phyloP scores from a whole-genome alignment of 129 eudicot genomes.

The Cynara cardunculus region DNA sequence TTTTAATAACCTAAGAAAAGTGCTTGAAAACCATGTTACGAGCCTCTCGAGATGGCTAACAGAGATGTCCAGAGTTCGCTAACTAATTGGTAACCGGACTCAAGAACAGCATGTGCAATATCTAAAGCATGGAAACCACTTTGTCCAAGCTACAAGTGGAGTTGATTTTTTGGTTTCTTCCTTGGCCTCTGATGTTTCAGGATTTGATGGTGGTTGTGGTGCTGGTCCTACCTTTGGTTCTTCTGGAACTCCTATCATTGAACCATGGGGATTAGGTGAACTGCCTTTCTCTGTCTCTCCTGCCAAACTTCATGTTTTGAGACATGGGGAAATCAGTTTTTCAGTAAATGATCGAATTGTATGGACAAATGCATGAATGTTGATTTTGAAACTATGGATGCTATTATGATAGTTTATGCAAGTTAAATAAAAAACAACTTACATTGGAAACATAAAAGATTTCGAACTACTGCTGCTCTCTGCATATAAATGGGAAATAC shows the following conservation, averaged over 20 bases:
- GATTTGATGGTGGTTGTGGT: not conserved
- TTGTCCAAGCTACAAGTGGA: not conserved
- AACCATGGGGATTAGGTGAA: constrained; percentile 12
- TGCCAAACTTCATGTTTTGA: constrained; percentile 23
- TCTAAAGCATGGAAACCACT: constrained; percentile 43
- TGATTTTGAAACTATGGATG: not conserved
- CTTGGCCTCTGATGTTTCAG: constrained; percentile 17
- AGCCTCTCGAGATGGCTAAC: not conserved
- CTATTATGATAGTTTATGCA: not conserved
- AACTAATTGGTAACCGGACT: not conserved
- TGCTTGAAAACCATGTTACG: not conserved
- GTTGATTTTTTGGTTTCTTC: constrained; percentile 8
- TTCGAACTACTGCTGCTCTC: constrained; percentile 26
- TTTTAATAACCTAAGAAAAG: not conserved
- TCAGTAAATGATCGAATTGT: not conserved
- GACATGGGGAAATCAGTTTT: not conserved
- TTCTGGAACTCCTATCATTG: constrained; percentile 4
- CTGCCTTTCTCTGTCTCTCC: constrained; percentile 19
- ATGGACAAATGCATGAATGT: not conserved
- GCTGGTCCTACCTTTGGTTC: constrained; percentile 6
- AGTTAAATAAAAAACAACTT: constrained; percentile 15
- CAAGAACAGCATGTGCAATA: constrained; percentile 27
- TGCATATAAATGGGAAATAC: constrained; percentile 12
- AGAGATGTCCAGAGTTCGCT: not conserved
- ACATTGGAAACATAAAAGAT: constrained; percentile 63